phyloP scores from a whole-genome alignment of 768 basidiomycete species.

The Pulveroboletus frians region DNA sequence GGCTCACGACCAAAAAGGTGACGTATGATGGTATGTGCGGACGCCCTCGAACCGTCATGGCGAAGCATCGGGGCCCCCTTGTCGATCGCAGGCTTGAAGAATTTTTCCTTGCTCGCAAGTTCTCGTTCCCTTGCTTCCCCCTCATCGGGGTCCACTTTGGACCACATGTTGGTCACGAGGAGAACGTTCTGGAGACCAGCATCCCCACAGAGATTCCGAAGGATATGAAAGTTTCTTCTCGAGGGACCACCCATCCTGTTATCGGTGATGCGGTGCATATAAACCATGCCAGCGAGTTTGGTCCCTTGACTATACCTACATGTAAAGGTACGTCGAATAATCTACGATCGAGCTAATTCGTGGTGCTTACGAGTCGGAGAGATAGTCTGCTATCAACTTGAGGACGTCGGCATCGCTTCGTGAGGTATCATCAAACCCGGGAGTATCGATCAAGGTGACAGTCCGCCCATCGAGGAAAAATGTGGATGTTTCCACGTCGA shows the following conservation, averaged over 20 bases:
- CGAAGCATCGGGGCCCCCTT: conserved; percentile 43
- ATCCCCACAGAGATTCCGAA: conserved; percentile 49
- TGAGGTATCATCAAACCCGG: conserved; percentile 53
- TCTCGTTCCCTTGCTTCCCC: conserved; percentile 43
- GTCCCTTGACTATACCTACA: conserved; percentile 24
- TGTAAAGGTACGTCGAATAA: background rate
- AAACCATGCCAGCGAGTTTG: conserved; percentile 40
- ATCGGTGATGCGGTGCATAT: conserved; percentile 48
- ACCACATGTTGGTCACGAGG: conserved; percentile 54
- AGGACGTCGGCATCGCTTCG: conserved; percentile 45
- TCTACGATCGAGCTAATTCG: background rate
- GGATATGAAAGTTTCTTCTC: conserved; percentile 46
- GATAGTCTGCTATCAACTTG: conserved; percentile 37
- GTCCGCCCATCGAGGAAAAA: conserved; percentile 40
- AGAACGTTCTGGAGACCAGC: conserved; percentile 42
- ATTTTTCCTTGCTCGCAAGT: conserved; percentile 36
- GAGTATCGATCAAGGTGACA: conserved; percentile 52
- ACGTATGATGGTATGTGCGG: conserved; percentile 42
- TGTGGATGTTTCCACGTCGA: conserved; percentile 29
- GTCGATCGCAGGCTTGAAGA: conserved; percentile 48
- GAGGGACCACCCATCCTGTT: conserved; percentile 47
- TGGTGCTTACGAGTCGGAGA: conserved; percentile 23
- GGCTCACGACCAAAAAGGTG: conserved; percentile 38
- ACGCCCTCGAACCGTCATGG: conserved; percentile 37
- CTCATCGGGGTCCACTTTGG: conserved; percentile 30